These are phyloP conservation scores for Stemphylium lycopersici DNA, from an alignment of 2,329 filamentous ascomycete genomes.

Conservation along the genomic window DNA sequence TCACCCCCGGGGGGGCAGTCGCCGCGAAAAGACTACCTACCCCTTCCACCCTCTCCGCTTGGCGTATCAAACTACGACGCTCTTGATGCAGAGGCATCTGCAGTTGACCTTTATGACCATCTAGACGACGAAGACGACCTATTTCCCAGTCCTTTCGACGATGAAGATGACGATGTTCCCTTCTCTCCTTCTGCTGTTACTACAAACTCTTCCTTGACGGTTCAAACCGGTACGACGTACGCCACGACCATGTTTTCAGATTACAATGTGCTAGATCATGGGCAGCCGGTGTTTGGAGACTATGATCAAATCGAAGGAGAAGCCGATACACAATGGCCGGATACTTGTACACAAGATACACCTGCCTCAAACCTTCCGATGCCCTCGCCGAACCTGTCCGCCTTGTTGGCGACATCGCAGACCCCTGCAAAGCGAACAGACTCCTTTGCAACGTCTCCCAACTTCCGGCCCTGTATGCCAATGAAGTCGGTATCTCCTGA, in stretches of 20 bases:
- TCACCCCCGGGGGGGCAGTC: slow-evolving; percentile 19
- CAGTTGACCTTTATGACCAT: slow-evolving; percentile 36
- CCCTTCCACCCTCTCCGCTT: slow-evolving; percentile 47
- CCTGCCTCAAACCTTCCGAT: slow-evolving; percentile 1
- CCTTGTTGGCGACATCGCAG: slow-evolving; percentile 18
- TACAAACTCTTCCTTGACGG: slow-evolving; percentile 9
- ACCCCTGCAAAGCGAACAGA: slow-evolving; percentile 17
- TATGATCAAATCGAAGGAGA: slow-evolving; percentile 36
- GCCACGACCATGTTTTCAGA: background rate
- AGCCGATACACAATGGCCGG: slow-evolving; percentile 30
- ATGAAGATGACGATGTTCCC: slow-evolving; percentile 19
- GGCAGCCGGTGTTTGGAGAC: background rate
- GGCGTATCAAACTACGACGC: slow-evolving; percentile 53
- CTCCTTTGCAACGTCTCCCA: slow-evolving; percentile 24
- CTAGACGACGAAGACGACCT: slow-evolving; percentile 39
- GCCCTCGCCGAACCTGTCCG: slow-evolving; percentile 26
- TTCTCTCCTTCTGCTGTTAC: slow-evolving; percentile 24
- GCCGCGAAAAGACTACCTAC: slow-evolving; percentile 35
- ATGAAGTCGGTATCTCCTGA: slow-evolving; percentile 10
- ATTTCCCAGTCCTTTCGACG: slow-evolving; percentile 10
- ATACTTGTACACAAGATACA: background rate
- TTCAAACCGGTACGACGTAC: slow-evolving; percentile 8
- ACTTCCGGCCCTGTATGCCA: slow-evolving; percentile 14
- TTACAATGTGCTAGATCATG: slow-evolving; percentile 16
- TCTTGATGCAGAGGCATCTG: slow-evolving; percentile 48